Base-by-base conservation (phyloP, 1,139 yeast species). In the Arxiozyma heterogenica region DNA sequence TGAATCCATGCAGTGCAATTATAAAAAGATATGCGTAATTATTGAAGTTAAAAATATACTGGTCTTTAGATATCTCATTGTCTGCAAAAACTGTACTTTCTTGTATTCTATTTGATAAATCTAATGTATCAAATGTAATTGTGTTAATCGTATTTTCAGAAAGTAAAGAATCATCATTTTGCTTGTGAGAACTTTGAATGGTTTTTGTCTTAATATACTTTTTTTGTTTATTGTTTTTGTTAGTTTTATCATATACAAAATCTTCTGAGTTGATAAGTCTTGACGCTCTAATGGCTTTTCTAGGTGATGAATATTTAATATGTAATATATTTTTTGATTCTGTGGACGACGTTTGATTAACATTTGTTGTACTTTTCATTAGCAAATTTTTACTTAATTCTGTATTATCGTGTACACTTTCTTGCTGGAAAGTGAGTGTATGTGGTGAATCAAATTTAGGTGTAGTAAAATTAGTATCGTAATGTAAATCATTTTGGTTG, bases 1-100 rank as follows among this genome's bases (percentile, higher is more conserved):
- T 90, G 66, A 91, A 91, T 2, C 90, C 75, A 66, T 89, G 96
- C 20, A 86, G 73, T 0, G 97, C 93, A 17, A 61, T 60, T 5
- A 74, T 67, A 53, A 73, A 74, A 41, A 73, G 57, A 34, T 71
- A 66, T 4, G 46, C 46, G 38, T 46, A 51, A 23, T 51, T 41
- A 8, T 45, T 47, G 2, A 20, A 9, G 15, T 20, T 34, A 11
- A 27, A 25, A 4, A 11, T 8, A 20, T 39, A 4, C 5, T 20
- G 21, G 3, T 48, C 20, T 41, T 8, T 15, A 6, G 42, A 27
- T 15, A 23, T 41, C 4, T 7, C 4, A 11, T 4, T 12, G 7
- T 20, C 15, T 20, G 9, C 20, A 30, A 20, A 15, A 25, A 9
- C 18, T 44, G 30, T 44, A 15, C 20, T 22, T 20, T 17, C 23